phyloP scores from a whole-genome alignment of 805 yeast genomes.

The Sungouiozyma intestinalis region DNA sequence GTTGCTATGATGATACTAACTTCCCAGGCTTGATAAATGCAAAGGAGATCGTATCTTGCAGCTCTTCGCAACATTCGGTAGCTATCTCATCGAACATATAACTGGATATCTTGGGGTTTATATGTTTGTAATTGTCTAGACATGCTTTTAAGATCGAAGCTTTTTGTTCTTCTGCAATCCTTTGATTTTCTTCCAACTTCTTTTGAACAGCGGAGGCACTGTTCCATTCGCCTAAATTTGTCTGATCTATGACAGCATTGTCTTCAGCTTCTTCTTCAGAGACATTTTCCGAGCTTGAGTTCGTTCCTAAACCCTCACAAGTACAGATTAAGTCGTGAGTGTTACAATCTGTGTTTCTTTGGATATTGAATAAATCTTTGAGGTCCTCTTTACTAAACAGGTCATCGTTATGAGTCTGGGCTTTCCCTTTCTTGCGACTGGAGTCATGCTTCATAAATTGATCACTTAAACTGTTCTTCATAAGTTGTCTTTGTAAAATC shows the following conservation, averaged over 20 bases:
- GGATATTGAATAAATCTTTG: constrained; percentile 61
- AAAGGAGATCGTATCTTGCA: constrained; percentile 13
- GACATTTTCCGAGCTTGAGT: constrained; percentile 31
- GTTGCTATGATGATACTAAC: neutral
- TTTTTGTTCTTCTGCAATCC: constrained; percentile 21
- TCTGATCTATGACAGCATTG: constrained; percentile 7
- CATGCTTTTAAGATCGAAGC: constrained; percentile 44
- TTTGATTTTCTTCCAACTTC: constrained; percentile 15
- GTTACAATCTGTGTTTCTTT: constrained; percentile 41
- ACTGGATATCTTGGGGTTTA: constrained; percentile 34
- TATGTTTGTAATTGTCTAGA: constrained; percentile 51
- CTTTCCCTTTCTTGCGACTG: constrained; percentile 22
- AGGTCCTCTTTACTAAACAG: constrained; percentile 61
- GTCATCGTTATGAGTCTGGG: constrained; percentile 37
- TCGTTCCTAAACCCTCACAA: constrained; percentile 36
- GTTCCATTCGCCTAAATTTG: constrained; percentile 33
- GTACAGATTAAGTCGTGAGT: constrained; percentile 72
- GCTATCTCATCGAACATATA: constrained; percentile 13
- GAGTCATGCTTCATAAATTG: constrained; percentile 42
- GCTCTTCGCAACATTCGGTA: constrained; percentile 11
- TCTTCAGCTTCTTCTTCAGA: constrained; percentile 7
- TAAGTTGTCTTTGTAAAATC: constrained; percentile 81
- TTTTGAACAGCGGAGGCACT: constrained; percentile 41
- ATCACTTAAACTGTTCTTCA: constrained; percentile 70
- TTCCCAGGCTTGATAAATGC: constrained; percentile 20